These are phyloP conservation scores for Trichophyton verrucosum DNA, from an alignment of 2,329 filamentous ascomycete genomes.

Conservation along the genomic window DNA sequence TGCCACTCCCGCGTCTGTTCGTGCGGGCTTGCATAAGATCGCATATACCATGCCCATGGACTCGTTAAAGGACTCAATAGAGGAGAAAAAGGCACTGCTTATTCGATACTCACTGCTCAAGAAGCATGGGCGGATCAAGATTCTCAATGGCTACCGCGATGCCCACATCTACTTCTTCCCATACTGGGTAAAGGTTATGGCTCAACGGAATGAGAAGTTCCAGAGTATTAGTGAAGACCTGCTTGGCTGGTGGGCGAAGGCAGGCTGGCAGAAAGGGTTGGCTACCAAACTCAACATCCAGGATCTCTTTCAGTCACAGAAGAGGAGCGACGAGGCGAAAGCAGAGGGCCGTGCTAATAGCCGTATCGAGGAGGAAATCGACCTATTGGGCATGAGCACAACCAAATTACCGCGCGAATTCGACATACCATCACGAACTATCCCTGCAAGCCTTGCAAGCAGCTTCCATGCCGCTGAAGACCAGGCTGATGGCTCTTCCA, in stretches of 20 bases:
- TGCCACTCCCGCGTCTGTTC: constrained; percentile 48
- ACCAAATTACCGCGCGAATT: constrained; percentile 30
- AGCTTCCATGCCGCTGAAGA: neutral
- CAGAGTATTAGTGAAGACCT: constrained; percentile 87
- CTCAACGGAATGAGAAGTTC: constrained; percentile 64
- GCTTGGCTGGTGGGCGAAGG: constrained; percentile 90
- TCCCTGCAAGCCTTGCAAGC: constrained; percentile 12
- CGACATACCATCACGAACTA: constrained; percentile 9
- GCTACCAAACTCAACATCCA: constrained; percentile 63
- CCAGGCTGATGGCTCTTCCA: constrained; percentile 8
- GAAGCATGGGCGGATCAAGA: constrained; percentile 61
- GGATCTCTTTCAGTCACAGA: constrained; percentile 46
- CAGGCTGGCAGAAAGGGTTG: constrained; percentile 75
- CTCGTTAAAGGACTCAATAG: constrained; percentile 70
- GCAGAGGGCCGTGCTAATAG: constrained; percentile 28
- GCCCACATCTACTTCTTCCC: constrained; percentile 93
- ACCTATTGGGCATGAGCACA: constrained; percentile 42
- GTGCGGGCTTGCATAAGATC: constrained; percentile 59
- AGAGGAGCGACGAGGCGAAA: constrained; percentile 30
- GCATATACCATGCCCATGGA: constrained; percentile 83
- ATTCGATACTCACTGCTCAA: constrained; percentile 65
- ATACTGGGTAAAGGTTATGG: constrained; percentile 76
- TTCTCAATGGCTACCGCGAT: constrained; percentile 75
- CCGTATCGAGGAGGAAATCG: constrained; percentile 41
- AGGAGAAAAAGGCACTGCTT: constrained; percentile 54